Conservation (phyloP, 768 basidiomycete species). For the Coprinellus micaceus region DNA sequence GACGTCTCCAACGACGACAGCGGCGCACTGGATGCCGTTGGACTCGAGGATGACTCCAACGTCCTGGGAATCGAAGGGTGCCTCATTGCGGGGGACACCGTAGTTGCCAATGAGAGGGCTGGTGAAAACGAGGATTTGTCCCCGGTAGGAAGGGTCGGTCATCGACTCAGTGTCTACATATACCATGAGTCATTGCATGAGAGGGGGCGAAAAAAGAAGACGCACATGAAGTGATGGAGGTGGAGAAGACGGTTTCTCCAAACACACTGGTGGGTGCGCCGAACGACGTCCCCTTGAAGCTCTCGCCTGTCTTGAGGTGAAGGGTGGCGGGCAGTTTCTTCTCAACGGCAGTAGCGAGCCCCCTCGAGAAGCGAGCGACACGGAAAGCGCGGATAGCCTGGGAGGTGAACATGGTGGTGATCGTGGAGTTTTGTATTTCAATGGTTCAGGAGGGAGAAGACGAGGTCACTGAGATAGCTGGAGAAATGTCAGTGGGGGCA, state of each 20-base stretch:
- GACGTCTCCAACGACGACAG: slow-evolving; percentile 89
- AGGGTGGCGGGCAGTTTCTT: slow-evolving; percentile 70
- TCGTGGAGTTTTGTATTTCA: slow-evolving; percentile 22
- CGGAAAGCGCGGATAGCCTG: slow-evolving; percentile 47
- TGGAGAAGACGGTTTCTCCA: slow-evolving; percentile 98
- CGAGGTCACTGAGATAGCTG: slow-evolving; percentile 89
- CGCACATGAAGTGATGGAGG: slow-evolving; percentile 96
- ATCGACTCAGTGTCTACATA: slow-evolving; percentile 94
- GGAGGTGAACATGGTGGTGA: slow-evolving; percentile 52
- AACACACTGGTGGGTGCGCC: slow-evolving; percentile 83
- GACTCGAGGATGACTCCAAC: slow-evolving; percentile 91
- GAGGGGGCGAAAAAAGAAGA: slow-evolving; percentile 11
- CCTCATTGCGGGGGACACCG: slow-evolving; percentile 82
- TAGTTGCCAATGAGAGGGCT: slow-evolving; percentile 98
- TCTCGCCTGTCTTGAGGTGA: slow-evolving; percentile 92
- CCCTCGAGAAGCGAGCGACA: slow-evolving; percentile 49
- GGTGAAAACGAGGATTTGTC: slow-evolving; percentile 98
- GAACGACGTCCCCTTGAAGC: slow-evolving; percentile 86
- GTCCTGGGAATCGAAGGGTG: slow-evolving; percentile 67
- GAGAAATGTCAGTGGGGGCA: slow-evolving; percentile 20
- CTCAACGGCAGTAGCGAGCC: slow-evolving; percentile 65
- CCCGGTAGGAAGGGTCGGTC: slow-evolving; percentile 98
- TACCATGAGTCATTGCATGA: slow-evolving; percentile 12
- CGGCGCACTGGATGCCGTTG: slow-evolving; percentile 83
- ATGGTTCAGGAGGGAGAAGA: slow-evolving; percentile 66